A percentile compares a stretch with the other conserved stretches of the same genome.
phyloP scores from a whole-genome alignment of 371 early-diverging fungal genomes.

The Lichtheimia hyalospora region DNA sequence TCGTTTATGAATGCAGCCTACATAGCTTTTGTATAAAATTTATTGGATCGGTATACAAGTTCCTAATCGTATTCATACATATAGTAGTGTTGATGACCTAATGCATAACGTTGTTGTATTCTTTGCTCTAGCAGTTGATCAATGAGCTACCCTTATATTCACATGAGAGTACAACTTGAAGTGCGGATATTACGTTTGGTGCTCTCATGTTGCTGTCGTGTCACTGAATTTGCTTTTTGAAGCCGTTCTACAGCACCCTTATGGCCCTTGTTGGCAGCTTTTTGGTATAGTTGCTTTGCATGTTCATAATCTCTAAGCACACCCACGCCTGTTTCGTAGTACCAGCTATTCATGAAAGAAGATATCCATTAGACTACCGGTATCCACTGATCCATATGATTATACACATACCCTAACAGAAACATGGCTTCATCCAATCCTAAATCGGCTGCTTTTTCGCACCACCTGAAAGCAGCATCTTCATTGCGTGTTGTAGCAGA shows the following conservation, averaged over 20 bases:
- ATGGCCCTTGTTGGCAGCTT: constrained; percentile 35
- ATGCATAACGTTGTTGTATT: no score
- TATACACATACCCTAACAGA: constrained; percentile 42
- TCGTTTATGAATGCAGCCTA: no score
- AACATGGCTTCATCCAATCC: constrained; percentile 36
- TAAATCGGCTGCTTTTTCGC: constrained; percentile 35
- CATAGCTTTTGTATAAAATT: no score
- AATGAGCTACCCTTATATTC: neutral
- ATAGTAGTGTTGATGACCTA: no score
- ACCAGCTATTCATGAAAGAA: constrained; percentile 27
- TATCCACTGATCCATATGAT: constrained; percentile 1
- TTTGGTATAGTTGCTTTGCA: constrained; percentile 30
- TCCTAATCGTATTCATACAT: no score
- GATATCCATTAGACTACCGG: neutral
- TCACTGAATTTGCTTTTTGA: constrained; percentile 13
- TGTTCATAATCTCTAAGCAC: constrained; percentile 29
- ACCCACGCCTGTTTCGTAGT: constrained; percentile 50
- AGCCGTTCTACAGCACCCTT: constrained; percentile 17
- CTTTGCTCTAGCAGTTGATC: no score
- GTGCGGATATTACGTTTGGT: constrained; percentile 5
- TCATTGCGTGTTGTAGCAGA: constrained; percentile 36
- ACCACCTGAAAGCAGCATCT: constrained; percentile 48
- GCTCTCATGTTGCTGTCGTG: constrained; percentile 20
- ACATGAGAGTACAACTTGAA: constrained; percentile 6
- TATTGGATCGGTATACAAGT: no score